Evolutionary conservation across 202 grass and related monocot genomes (phyloP).

Genomic region (Brachypodium distachyon): DNA sequence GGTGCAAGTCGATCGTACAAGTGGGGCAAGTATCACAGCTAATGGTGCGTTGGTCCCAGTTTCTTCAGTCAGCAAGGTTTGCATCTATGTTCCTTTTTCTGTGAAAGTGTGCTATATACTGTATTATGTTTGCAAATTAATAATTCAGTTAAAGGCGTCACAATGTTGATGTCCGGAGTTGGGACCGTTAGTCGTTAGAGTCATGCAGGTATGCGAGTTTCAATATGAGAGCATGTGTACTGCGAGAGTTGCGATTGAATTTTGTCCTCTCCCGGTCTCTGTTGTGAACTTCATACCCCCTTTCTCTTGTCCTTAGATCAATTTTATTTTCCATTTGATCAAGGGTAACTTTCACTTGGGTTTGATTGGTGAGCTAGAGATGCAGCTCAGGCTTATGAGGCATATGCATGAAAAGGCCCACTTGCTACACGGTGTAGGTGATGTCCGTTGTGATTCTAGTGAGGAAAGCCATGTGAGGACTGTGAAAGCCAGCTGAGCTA

Average conservation of each 20-base stretch:
- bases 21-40: not conserved
- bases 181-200: too few species aligned
- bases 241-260: not conserved
- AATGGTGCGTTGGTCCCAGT: not conserved
- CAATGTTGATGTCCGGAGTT: too few species aligned
- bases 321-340: not conserved
- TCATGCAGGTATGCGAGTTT: too few species aligned
- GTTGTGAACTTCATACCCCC: not conserved
- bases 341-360: not conserved
- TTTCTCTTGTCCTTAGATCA: not conserved
- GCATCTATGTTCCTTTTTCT: not conserved
- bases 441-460: too few species aligned
- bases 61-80: not conserved
- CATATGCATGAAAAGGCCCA: not conserved
- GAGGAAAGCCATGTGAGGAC: too few species aligned
- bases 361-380: not conserved
- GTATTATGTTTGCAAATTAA: too few species aligned
- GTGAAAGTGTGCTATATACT: too few species aligned
- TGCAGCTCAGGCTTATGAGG: not conserved
- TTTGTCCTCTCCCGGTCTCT: not conserved
- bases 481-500: too few species aligned
- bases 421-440: not conserved
- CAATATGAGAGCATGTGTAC: too few species aligned
- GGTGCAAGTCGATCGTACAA: not conserved
- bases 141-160: not conserved